Conservation (phyloP, 148 eudicot genomes). For the Oxyria digyna region DNA sequence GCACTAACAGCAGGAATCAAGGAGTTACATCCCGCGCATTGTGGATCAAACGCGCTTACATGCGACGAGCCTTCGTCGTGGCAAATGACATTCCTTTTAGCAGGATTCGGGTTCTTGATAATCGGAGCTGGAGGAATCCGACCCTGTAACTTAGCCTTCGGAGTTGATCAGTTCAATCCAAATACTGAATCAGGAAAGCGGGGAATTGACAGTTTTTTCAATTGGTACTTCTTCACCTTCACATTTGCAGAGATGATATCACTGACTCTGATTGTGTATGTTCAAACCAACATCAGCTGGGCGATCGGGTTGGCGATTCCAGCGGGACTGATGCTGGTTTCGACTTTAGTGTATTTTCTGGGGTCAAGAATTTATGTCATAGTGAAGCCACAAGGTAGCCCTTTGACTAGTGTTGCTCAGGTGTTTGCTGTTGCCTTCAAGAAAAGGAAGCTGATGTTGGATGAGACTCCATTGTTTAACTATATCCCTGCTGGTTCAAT, state of each 20-base stretch:
- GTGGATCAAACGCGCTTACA: neutral
- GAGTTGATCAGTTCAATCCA: constrained; percentile 15
- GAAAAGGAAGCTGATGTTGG: constrained; percentile 39
- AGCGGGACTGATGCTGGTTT: constrained; percentile 46
- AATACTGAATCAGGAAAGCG: constrained; percentile 13
- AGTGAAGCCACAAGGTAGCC: constrained; percentile 75
- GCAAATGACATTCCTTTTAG: constrained; percentile 10
- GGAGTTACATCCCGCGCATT: constrained; percentile 9
- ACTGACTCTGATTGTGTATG: constrained; percentile 64
- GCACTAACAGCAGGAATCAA: constrained; percentile 13
- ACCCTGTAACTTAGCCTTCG: constrained; percentile 12
- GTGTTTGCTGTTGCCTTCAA: constrained; percentile 52
- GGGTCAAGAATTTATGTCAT: constrained; percentile 67
- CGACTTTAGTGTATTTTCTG: constrained; percentile 34
- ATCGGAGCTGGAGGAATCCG: constrained; percentile 11
- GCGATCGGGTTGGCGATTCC: constrained; percentile 74
- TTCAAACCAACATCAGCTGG: constrained; percentile 74
- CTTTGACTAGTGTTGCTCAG: constrained; percentile 38
- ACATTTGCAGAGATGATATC: constrained; percentile 68
- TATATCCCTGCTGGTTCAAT: constrained; percentile 37
- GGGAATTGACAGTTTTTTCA: constrained; percentile 12
- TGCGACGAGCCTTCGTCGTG: constrained; percentile 5
- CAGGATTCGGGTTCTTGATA: constrained; percentile 10
- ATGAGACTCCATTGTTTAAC: constrained; percentile 26
- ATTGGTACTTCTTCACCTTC: constrained; percentile 40